Evolutionary conservation across 2,329 filamentous ascomycete species (phyloP), one percentile per base, ranked within the genome.

Genomic region (Cytospora mali): DNA sequence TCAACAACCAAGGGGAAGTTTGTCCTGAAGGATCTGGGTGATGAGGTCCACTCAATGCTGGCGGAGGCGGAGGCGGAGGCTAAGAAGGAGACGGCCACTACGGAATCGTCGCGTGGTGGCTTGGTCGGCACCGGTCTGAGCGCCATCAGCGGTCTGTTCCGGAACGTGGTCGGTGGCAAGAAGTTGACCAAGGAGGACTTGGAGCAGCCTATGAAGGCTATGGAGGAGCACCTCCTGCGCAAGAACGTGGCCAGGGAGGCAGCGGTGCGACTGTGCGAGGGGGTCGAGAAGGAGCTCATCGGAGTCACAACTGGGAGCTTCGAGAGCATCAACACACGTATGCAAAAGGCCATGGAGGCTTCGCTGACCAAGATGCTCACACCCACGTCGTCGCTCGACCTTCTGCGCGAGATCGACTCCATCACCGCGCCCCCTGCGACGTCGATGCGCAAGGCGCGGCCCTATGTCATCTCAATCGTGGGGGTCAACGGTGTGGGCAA

Each of bases 401-500:
- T 99, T 55, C 88, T 99, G 53, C 92, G 93, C 70, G 93, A 97
- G 74, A 98, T 99, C 69, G 88, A 94, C 72, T 84, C 88, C 51
- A 86, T 96, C 66, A 89, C 87, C 7, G 81, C 85, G 13, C 88
- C 91, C 1, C 79, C 88, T 0, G 81, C 79, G 25, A 84, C 87
- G 3, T 88, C 87, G 31, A 81, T 88, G 65, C 80, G 85, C 68
- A 82, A 83, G 64, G 77, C 84, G 23, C 89, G 95, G 4, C 95
- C 95, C 50, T 99, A 98, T 74, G 94, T 98, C 71, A 96, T 99
- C 74, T 97, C 93, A 62, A 97, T 99, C 66, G 95, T 99, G 50
- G 95, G 95, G 66, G 95, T 99, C 73, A 99, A 99, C 75, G 95
- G 95, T 59, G 95, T 99, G 42, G 95, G 95, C 72, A 99, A 99